These are phyloP conservation scores for Epichloe coenophiala DNA, from an alignment of 2,329 filamentous ascomycete genomes.

Conservation along the genomic window DNA sequence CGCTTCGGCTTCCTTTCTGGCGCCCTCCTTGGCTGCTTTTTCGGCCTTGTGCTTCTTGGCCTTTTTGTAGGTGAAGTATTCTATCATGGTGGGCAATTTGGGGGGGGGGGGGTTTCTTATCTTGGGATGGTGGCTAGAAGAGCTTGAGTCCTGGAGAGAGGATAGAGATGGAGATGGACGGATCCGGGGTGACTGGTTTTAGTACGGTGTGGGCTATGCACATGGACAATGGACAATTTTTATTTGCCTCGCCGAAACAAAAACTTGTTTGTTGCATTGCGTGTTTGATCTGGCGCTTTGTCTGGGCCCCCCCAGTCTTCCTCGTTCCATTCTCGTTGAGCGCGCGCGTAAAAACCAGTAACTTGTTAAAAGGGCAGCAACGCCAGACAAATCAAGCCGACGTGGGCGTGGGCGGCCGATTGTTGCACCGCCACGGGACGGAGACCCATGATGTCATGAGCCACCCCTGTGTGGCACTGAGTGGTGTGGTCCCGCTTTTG, in stretches of 20 bases:
- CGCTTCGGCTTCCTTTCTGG: conserved; percentile 6
- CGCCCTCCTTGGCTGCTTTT: conserved; percentile 24
- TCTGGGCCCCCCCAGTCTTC: background rate
- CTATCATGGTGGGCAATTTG: conserved; percentile 34
- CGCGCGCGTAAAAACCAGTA: background rate
- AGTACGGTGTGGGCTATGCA: too few species aligned
- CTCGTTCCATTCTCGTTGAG: background rate
- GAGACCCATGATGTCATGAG: conserved; percentile 17
- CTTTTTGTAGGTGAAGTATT: conserved; percentile 51
- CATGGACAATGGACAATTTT: background rate
- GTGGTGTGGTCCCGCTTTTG: background rate
- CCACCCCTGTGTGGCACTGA: conserved; percentile 3
- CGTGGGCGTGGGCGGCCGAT: conserved; percentile 2
- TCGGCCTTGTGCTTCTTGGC: conserved; percentile 44
- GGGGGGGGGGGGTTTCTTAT: background rate
- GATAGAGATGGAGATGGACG: too few species aligned
- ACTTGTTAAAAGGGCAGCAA: background rate
- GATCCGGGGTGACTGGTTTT: too few species aligned
- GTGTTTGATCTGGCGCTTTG: background rate
- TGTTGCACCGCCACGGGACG: conserved; percentile 18
- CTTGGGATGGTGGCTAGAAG: background rate
- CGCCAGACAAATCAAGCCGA: background rate
- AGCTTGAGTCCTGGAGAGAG: background rate
- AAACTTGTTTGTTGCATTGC: background rate
- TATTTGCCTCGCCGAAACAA: background rate